A percentile compares a stretch with the other conserved stretches of the same genome.
Conservation (phyloP, 495 filamentous ascomycete species). For the Tuber umbilicatum region DNA sequence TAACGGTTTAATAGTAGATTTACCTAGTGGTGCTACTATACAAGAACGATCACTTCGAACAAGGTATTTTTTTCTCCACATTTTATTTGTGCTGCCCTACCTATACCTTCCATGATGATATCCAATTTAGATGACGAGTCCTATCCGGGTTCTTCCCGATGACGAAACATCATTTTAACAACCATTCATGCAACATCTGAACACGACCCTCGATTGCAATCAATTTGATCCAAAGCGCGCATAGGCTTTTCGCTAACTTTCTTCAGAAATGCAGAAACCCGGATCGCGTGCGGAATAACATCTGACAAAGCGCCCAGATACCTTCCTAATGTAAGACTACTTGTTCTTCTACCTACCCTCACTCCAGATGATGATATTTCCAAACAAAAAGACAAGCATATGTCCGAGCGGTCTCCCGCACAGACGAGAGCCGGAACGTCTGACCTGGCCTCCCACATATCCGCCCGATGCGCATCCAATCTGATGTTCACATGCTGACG, state of each 20-base stretch:
- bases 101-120: conserved; percentile 54
- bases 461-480: not conserved
- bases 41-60: not conserved
- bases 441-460: conserved; percentile 34
- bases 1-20: conserved; percentile 3
- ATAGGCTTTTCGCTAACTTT: conserved; percentile 18
- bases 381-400: conserved; percentile 75
- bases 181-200: conserved; percentile 80
- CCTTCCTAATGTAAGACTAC: conserved; percentile 18
- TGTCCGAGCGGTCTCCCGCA: conserved; percentile 63
- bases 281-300: not conserved
- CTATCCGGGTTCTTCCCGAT: conserved; percentile 72
- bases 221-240: conserved; percentile 9
- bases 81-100: conserved; percentile 9
- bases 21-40: not conserved
- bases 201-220: conserved; percentile 18
- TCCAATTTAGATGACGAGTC: conserved; percentile 76
- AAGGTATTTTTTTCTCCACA: conserved; percentile 15
- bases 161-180: conserved; percentile 61
- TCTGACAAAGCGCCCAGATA: not conserved
- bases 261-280: not conserved
- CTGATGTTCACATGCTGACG: not conserved
- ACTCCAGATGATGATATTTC: conserved; percentile 57
- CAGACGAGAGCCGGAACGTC: conserved; percentile 56
- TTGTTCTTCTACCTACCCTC: conserved; percentile 16